These are phyloP conservation scores for Gymnopus androsaceus DNA, from an alignment of 1,284 basidiomycete species.

Conservation along the genomic window DNA sequence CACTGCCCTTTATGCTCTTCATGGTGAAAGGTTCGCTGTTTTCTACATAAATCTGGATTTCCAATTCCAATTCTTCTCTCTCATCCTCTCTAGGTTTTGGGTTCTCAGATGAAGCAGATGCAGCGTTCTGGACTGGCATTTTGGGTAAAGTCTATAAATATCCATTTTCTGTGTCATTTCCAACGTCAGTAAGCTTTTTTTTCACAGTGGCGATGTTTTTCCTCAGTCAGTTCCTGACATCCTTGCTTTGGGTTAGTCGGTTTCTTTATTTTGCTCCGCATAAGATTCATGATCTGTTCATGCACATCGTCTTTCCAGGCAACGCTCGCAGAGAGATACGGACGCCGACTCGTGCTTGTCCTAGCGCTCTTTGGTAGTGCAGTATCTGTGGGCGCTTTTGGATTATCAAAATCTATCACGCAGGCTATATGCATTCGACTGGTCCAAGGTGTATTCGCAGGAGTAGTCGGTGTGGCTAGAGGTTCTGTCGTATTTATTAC, in stretches of 20 bases:
- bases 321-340: conserved; percentile 89
- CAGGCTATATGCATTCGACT: conserved; percentile 88
- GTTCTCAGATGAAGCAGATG: conserved; percentile 68
- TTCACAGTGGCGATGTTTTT: conserved; percentile 78
- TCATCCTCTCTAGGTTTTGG: conserved; percentile 54
- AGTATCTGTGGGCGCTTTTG: conserved; percentile 79
- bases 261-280: conserved; percentile 6
- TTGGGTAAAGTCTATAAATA: conserved; percentile 51
- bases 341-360: conserved; percentile 83
- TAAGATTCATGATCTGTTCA: too few species aligned
- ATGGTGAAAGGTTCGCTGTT: conserved; percentile 82
- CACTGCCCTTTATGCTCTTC: conserved; percentile 85
- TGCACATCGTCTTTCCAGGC: too few species aligned
- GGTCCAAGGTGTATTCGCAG: conserved; percentile 93
- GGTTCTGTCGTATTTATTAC: conserved; percentile 91
- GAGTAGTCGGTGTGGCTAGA: conserved; percentile 90
- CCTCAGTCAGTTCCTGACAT: conserved; percentile 89
- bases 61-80: too few species aligned
- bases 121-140: conserved; percentile 85
- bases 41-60: not conserved
- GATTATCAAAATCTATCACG: conserved; percentile 79
- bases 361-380: conserved; percentile 85
- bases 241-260: conserved; percentile 77
- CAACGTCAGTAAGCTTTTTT: conserved; percentile 12
- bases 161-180: conserved; percentile 5